Evolutionary conservation across 352 stramenopile genomes (phyloP).

Genomic region (Globisporangium apiculatum): DNA sequence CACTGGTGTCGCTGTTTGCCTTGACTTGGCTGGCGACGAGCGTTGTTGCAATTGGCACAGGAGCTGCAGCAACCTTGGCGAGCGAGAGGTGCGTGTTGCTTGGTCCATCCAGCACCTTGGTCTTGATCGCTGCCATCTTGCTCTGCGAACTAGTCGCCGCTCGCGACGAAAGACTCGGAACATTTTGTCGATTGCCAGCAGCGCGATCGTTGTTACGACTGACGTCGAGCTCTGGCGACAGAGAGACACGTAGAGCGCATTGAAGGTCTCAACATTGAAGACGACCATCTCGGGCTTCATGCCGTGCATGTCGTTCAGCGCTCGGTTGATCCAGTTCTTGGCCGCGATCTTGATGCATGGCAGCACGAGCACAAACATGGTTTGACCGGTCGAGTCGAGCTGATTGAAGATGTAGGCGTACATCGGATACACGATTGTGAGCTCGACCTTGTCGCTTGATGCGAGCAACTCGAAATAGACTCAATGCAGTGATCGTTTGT

Average conservation of each 20-base stretch:
- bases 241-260: slow-evolving; percentile 35
- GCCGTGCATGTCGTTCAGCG: slow-evolving; percentile 12
- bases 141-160: too few species aligned
- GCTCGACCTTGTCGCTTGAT: background rate
- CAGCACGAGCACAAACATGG: slow-evolving; percentile 19
- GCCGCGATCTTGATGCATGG: slow-evolving; percentile 19
- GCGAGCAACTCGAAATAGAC: too few species aligned
- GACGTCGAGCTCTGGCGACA: slow-evolving; percentile 28
- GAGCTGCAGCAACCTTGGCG: too few species aligned
- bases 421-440: slow-evolving; percentile 21
- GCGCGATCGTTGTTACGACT: slow-evolving; percentile 13
- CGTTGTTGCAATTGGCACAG: too few species aligned
- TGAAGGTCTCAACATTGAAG: slow-evolving; percentile 51
- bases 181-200: slow-evolving; percentile 24
- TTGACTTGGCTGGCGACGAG: too few species aligned
- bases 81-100: too few species aligned
- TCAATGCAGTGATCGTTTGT: too few species aligned
- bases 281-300: slow-evolving; percentile 35
- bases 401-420: slow-evolving; percentile 25
- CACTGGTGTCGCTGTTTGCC: too few species aligned
- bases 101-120: too few species aligned
- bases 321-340: slow-evolving; percentile 9
- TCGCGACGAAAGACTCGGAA: too few species aligned
- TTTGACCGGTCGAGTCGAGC: slow-evolving; percentile 7
- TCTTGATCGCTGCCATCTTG: too few species aligned